Evolutionary conservation across 495 filamentous ascomycete species (phyloP), one percentile per base, ranked within the genome.

Genomic region (Physcia stellaris): DNA sequence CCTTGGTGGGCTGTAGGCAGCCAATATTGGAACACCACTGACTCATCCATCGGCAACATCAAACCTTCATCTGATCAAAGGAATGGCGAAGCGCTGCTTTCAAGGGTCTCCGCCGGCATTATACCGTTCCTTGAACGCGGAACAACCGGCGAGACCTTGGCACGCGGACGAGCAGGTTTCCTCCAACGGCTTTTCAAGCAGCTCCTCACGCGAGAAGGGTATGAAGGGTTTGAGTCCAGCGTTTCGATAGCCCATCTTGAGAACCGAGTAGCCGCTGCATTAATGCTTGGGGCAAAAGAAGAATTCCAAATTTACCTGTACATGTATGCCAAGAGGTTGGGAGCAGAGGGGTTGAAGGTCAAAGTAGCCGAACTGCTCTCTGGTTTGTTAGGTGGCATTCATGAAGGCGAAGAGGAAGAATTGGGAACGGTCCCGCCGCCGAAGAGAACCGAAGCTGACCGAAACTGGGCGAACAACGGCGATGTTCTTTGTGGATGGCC

Each of bases 21-120:
- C 52, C 90, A 96, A 56, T 96, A 96, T 56, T 96, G 92, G 90
- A 94, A 94, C 58, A 83, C 81, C n/a, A 86, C 84, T 24, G 87
- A 88, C 45, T 77, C 80, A 10, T 83, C 84, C 0, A 69, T 86
- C 20, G 74, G 79, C 41, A 83, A 85, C 36, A 54, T 92, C 6
- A 78, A 85, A 34, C 73, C 82, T 0, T 77, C 79, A 6, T 77
- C 73, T 15, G 55, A 54, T 3, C 65, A 62, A 10, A 65, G 70
- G 23, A 68, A 72, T 24, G 60, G 64, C 23, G 61, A 64, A 3
- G 60, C 71, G 5, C 63, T 64, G 40, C 60, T 63, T 10, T 72
- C 77, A 17, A 75, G 73, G 34, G 67, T 92, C n/a, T 88, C 86
- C 0, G 81, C 86, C 0, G 90, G 90, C 19, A 83, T 99, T 48